Base-by-base conservation (phyloP, 331 rosid genomes). In the Quercus tomentella region DNA sequence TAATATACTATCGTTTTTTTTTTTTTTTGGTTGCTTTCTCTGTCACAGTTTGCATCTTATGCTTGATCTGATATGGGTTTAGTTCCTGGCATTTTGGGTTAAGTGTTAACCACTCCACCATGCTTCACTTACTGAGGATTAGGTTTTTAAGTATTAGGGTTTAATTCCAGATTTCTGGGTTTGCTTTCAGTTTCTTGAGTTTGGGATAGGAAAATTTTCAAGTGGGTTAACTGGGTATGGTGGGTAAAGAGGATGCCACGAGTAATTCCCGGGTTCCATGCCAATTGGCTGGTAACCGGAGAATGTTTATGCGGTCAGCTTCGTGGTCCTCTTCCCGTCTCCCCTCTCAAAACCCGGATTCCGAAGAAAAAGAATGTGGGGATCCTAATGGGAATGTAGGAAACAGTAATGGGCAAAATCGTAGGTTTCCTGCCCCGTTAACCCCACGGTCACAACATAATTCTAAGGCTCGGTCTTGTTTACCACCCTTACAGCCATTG, bases 301-400 rank as follows among this genome's bases (percentile, higher is more conserved):
- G 85, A 82, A 79, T 90, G 97, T 95, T 93, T 86, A 91, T 97
- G 93, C 94, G 99, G 33, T 95, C 99, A 6, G 94, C 94, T 0
- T 95, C 99, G 0, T 95, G 99, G 99, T 95, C 99, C 31, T 84
- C 99, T 2, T 93, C 99, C 12, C 93, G 97, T 65, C 70, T 94
- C 22, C 82, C 87, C 33, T 71, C 77, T 70, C 89, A 85, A 68
- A 85, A 66, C 67, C 83, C 91, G 0, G 90, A 85, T 56, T 81
- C 73, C 5, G 94, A 87, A 15, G 93, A 74, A 5, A 85, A 73
- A 35, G 90, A 80, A 28, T 82, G 83, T 33, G 79, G 61, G 15
- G 97, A 92, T 88, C 90, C 92, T 16, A 83, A 86, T 85, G 91
- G 81, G 2, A 58, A 66, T 54, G 76, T 77, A 17, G 91, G 89